Evolutionary conservation across 1,284 basidiomycete genomes (phyloP).

Genomic region (Apiotrichum laibachii): DNA sequence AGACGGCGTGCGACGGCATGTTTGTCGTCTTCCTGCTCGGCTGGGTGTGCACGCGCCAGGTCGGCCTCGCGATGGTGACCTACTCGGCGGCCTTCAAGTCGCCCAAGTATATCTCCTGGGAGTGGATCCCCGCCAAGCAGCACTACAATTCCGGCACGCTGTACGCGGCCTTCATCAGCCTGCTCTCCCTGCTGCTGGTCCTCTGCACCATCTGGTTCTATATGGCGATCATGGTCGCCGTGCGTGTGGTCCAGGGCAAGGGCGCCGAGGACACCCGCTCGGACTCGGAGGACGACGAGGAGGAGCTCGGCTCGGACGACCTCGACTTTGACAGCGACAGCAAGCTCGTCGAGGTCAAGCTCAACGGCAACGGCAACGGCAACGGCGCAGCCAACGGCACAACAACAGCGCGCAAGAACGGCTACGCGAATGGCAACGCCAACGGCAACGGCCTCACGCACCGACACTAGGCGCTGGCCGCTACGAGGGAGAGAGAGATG

Average conservation of each 20-base stretch:
- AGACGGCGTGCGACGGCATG: constrained; percentile 67
- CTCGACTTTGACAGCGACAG: background rate
- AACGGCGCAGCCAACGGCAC: too few species aligned
- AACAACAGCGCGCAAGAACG: background rate
- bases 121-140: constrained; percentile 63
- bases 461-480: background rate
- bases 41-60: constrained; percentile 85
- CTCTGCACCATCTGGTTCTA: constrained; percentile 81
- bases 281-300: constrained; percentile 64
- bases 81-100: constrained; percentile 60
- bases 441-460: constrained; percentile 7
- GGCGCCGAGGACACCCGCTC: constrained; percentile 81
- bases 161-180: constrained; percentile 57
- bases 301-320: constrained; percentile 11
- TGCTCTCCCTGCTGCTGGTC: constrained; percentile 61
- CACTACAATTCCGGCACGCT: constrained; percentile 58
- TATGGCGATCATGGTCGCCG: constrained; percentile 78
- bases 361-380: constrained; percentile 4
- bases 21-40: constrained; percentile 80
- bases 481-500: background rate
- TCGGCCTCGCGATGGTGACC: constrained; percentile 71
- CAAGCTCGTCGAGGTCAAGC: too few species aligned
- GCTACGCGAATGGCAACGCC: constrained; percentile 8
- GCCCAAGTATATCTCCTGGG: constrained; percentile 56
- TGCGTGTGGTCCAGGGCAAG: constrained; percentile 69